A percentile compares a stretch with the other conserved stretches of the same genome.
Conservation (phyloP, 1,284 basidiomycete genomes). For the Microbotryum silenes-acaulis region DNA sequence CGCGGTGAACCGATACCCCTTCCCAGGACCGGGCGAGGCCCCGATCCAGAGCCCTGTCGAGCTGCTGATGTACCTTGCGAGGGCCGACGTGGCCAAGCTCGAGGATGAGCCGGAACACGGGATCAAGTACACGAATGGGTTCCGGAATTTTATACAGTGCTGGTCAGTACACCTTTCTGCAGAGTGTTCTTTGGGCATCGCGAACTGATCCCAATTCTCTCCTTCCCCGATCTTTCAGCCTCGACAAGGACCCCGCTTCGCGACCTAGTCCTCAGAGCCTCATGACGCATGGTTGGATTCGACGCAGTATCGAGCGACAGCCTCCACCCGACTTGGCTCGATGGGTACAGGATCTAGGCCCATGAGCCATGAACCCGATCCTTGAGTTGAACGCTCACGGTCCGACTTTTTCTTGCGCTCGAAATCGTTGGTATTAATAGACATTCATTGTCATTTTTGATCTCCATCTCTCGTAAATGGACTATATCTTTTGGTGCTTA, state of each 20-base stretch:
- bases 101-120: conserved; percentile 49
- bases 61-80: conserved; percentile 72
- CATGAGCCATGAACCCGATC: too few species aligned
- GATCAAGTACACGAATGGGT: conserved; percentile 66
- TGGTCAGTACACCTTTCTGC: conserved; percentile 53
- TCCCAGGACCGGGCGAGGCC: conserved; percentile 59
- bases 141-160: conserved; percentile 86
- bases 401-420: too few species aligned
- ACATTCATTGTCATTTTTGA: too few species aligned
- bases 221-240: conserved; percentile 2
- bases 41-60: conserved; percentile 75
- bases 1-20: conserved; percentile 89
- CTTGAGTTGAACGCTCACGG: too few species aligned
- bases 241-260: conserved; percentile 45
- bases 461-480: too few species aligned
- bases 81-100: conserved; percentile 69
- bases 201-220: background rate
- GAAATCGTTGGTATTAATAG: too few species aligned
- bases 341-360: conserved; percentile 54
- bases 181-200: background rate
- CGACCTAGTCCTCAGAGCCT: conserved; percentile 81
- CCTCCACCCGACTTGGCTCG: conserved; percentile 66
- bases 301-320: conserved; percentile 66
- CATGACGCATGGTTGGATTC: conserved; percentile 80
- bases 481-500: too few species aligned